Base-by-base conservation (phyloP, 805 yeast genomes). In the Wickerhamia fluorescens region DNA sequence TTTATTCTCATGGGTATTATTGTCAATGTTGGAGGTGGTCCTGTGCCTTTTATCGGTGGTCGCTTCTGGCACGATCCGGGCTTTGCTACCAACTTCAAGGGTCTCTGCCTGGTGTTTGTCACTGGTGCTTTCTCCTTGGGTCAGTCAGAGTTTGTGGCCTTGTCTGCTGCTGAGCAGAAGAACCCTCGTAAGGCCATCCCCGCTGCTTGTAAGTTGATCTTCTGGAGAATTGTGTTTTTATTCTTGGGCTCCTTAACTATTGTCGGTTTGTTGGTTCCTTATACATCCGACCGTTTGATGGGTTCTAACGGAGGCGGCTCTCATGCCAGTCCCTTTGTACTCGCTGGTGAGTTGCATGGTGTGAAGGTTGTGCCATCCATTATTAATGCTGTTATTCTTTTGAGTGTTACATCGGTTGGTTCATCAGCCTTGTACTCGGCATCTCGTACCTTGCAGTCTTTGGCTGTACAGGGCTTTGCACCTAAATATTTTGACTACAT, bases 371-470 rank as follows among this genome's bases (percentile, higher is more conserved):
- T 60, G 32, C 60, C 66, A n/a, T 54, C 59, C 27, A 57, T 62
- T 36, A 58, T 62, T 42, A 62, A 62, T 33, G 54, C 67, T 13
- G 60, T 59, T 19, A 61, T 62, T 30, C 51, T 62, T 33, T 40
- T 62, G 26, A 50, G 66, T 5, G 66, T 62, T 24, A 58, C 66
- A 14, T 58, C 66, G 20, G 66, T 62, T 30, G 68, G 63, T 6
- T 56, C 60, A 16, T 53, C 66, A 9, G 56, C 68, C 10, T 55
- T 62, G 33, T 62, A 62, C 43, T 60, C 68, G 4, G 51, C 61
- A 23, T 59, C 66, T 14, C 51, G 69, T 47, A 57, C 64, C 25
- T 52, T 62, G 31, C 64, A 59, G 34, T 60, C 68, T 9, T 52
- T 62, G 36, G 43, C 66, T 8, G 66, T 58, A 33, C 68, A 62